A percentile compares a stretch with the other conserved stretches of the same genome.
These are phyloP conservation scores for Baudoinia panamericana DNA, from an alignment of 495 filamentous ascomycete genomes.

Conservation along the genomic window DNA sequence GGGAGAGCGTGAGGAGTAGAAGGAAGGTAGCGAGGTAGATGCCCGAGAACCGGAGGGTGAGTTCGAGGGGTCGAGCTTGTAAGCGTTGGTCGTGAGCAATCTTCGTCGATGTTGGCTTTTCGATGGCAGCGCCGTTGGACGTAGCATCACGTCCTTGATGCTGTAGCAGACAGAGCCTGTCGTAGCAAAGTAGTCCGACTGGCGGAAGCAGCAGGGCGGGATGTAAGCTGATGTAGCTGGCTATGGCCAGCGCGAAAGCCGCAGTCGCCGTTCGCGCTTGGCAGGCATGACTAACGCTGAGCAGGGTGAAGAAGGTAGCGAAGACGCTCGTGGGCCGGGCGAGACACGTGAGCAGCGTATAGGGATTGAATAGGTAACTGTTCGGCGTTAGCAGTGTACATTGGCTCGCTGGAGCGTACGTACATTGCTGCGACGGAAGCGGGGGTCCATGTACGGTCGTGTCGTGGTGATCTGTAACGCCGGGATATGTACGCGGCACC, in stretches of 20 bases:
- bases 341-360: conserved; percentile 83
- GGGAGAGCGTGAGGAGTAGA: conserved; percentile 55
- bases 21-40: conserved; percentile 32
- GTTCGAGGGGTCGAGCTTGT: conserved; percentile 6
- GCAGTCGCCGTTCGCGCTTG: conserved; percentile 56
- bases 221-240: conserved; percentile 84
- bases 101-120: conserved; percentile 17
- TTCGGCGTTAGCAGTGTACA: conserved; percentile 7
- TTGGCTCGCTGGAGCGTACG: conserved; percentile 4
- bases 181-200: conserved; percentile 68
- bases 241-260: conserved; percentile 76
- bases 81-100: conserved; percentile 12
- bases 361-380: conserved; percentile 88
- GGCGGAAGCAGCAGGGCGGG: conserved; percentile 77
- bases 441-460: conserved; percentile 62
- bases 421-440: conserved; percentile 70
- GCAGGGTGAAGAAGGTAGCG: conserved; percentile 75
- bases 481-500: conserved; percentile 59
- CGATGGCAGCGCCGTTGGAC: background rate
- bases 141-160: background rate
- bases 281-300: conserved; percentile 73
- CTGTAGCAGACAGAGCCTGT: conserved; percentile 36
- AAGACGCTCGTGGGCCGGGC: conserved; percentile 87
- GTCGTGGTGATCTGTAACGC: conserved; percentile 64
- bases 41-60: conserved; percentile 7